These are phyloP conservation scores for Leptomonas seymouri DNA, from an alignment of 208 protist species.

Conservation along the genomic window DNA sequence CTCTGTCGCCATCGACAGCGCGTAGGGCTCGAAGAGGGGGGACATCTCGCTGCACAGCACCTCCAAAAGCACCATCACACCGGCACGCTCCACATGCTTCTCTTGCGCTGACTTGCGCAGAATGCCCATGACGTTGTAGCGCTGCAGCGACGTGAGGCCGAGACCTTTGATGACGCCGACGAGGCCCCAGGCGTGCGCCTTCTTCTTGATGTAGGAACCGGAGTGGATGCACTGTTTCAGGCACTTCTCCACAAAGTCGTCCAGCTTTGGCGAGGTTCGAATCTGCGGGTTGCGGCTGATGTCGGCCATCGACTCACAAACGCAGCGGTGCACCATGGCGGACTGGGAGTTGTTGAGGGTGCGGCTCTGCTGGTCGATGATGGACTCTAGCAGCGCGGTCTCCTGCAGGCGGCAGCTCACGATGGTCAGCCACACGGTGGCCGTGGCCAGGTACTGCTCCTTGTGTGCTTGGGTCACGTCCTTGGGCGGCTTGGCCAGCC, in stretches of 20 bases:
- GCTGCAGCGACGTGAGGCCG: constrained; percentile 70
- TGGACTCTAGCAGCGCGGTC: constrained; percentile 72
- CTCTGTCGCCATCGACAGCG: constrained; percentile 67
- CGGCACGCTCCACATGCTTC: constrained; percentile 79
- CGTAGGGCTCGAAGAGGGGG: constrained; percentile 85
- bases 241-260: constrained; percentile 92
- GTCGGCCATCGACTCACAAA: constrained; percentile 88
- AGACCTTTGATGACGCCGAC: constrained; percentile 86
- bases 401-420: constrained; percentile 89
- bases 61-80: constrained; percentile 89
- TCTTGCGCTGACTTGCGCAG: constrained; percentile 64
- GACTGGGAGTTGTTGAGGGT: constrained; percentile 90
- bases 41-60: constrained; percentile 82
- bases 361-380: constrained; percentile 90
- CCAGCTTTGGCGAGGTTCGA: constrained; percentile 67
- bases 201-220: constrained; percentile 92
- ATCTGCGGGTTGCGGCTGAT: constrained; percentile 81
- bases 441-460: constrained; percentile 88
- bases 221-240: constrained; percentile 86
- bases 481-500: constrained; percentile 84
- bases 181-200: constrained; percentile 90
- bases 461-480: constrained; percentile 74
- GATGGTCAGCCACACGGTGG: constrained; percentile 90
- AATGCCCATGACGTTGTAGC: constrained; percentile 72
- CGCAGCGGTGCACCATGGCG: constrained; percentile 89